A percentile compares a stretch with the other conserved stretches of the same genome.
These are phyloP conservation scores for Fusarium temperatum DNA, from an alignment of 2,329 filamentous ascomycete species.

Conservation along the genomic window DNA sequence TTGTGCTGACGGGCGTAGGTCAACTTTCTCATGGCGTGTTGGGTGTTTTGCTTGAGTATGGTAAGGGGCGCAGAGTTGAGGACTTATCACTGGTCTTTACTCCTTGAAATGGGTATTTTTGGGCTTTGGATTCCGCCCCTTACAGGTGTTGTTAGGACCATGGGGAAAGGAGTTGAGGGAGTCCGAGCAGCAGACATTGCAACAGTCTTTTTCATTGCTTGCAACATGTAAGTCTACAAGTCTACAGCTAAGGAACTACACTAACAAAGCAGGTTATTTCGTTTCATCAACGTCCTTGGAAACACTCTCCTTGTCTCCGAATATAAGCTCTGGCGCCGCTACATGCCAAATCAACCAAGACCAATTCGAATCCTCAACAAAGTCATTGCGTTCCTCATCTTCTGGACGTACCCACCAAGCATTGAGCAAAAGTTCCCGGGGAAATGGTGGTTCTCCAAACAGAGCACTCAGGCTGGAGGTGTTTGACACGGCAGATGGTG, in stretches of 20 bases:
- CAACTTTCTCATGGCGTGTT: slow-evolving; percentile 50
- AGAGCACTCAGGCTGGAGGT: background rate
- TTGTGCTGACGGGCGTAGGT: slow-evolving; percentile 38
- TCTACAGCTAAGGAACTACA: too few species aligned
- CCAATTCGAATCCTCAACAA: slow-evolving; percentile 41
- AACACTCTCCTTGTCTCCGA: slow-evolving; percentile 50
- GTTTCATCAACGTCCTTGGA: slow-evolving; percentile 51
- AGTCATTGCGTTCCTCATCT: slow-evolving; percentile 46
- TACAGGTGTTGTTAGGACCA: slow-evolving; percentile 37
- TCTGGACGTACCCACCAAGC: slow-evolving; percentile 54
- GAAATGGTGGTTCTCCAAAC: slow-evolving; percentile 39
- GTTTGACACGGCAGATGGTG: background rate
- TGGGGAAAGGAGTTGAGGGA: background rate
- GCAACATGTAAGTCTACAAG: slow-evolving; percentile 50
- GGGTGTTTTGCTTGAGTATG: slow-evolving; percentile 47
- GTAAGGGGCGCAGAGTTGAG: slow-evolving; percentile 47
- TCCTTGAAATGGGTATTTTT: slow-evolving; percentile 46
- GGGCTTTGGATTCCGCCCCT: slow-evolving; percentile 41
- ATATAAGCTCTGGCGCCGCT: slow-evolving; percentile 50
- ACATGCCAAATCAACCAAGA: slow-evolving; percentile 43
- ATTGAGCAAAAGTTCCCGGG: slow-evolving; percentile 51
- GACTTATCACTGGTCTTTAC: slow-evolving; percentile 52
- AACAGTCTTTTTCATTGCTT: slow-evolving; percentile 46
- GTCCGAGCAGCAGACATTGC: slow-evolving; percentile 39
- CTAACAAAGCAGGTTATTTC: slow-evolving; percentile 46